Evolutionary conservation across 2,329 filamentous ascomycete genomes (phyloP), one percentile per base, ranked within the genome.

Genomic region (Pyrenophora seminiperda): DNA sequence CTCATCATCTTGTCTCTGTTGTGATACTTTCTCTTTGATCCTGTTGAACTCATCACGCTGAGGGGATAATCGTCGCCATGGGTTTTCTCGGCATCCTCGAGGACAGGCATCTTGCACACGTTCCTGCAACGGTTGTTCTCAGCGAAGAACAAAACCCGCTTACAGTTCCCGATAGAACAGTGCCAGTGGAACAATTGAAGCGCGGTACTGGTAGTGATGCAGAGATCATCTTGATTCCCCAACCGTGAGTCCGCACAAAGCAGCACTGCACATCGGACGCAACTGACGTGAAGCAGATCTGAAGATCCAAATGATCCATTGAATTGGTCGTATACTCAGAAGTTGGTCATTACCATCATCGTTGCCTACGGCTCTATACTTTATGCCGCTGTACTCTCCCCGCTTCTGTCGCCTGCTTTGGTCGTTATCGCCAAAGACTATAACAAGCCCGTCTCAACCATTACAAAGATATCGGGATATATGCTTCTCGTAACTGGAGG

Each of bases 251-350:
- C 14, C 14, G 7, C 32, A 10, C 19, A 18, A 72, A 4, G 59
- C 75, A 40, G 5, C 14, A 33, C 13, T 33, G 6, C 11, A 13
- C 13, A 10, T 17, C 14, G 11, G n/a, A 17, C 20, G 20, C 18
- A 75, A 3, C 77, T 81, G 56, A 81, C 78, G 15, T 70, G 71
- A 3, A 4, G 9, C 15, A 59, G 56, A 18, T 61, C 56, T 6
- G 58, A 61, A 20, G 69, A 72, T 37, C 69, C 67, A 13, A 72
- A 73, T 39, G 70, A 73, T 50, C 70, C 70, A 2, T 50, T 73
- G 1, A 73, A 73, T 27, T 73, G 67, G 67, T 54, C 68, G 0
- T 51, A 47, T 4, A 56, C 58, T 2, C 71, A 71, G 61, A 74
- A 74, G 54, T 37, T 63, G 20, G 45, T 50, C 42, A 63, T 73